phyloP scores from a whole-genome alignment of 2,329 filamentous ascomycete species.

The Cytospora schulzeri region DNA sequence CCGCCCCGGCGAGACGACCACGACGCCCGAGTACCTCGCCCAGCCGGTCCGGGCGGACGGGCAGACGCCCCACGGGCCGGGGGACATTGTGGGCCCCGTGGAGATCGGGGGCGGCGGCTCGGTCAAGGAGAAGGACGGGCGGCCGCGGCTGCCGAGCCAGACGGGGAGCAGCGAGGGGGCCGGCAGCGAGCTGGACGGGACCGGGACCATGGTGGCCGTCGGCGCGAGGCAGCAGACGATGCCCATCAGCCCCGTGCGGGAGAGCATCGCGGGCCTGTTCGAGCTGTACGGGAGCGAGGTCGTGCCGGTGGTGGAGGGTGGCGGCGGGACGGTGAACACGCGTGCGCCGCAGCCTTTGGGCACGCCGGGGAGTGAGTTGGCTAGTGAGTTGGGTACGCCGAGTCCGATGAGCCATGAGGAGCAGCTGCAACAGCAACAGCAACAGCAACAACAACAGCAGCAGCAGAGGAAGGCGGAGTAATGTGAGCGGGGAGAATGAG shows the following conservation, averaged over 20 bases:
- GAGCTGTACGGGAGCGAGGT: constrained; percentile 46
- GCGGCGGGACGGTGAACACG: not conserved
- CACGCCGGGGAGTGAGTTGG: constrained; percentile 24
- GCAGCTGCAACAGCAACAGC: constrained; percentile 7
- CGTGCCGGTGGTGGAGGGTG: not conserved
- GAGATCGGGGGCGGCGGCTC: constrained; percentile 51
- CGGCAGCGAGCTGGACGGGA: constrained; percentile 19
- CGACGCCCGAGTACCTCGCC: constrained; percentile 37
- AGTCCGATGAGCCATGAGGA: constrained; percentile 23
- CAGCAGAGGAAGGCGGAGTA: not conserved
- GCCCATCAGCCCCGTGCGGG: constrained; percentile 25
- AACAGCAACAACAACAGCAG: not conserved
- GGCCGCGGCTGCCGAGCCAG: not conserved
- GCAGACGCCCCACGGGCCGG: constrained; percentile 46
- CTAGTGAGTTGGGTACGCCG: constrained; percentile 24
- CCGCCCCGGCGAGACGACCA: constrained; percentile 32
- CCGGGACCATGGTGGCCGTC: not conserved
- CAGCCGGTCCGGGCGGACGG: constrained; percentile 43
- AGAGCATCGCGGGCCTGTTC: constrained; percentile 39
- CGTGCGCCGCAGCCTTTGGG: constrained; percentile 20
- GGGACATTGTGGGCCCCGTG: constrained; percentile 53
- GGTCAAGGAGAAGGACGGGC: constrained; percentile 9
- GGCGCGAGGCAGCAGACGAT: constrained; percentile 26
- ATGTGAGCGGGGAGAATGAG: not conserved
- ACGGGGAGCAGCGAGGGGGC: constrained; percentile 10